These are phyloP conservation scores for Plasmodium berghei DNA, from an alignment of 169 alveolate genomes.

Conservation along the genomic window DNA sequence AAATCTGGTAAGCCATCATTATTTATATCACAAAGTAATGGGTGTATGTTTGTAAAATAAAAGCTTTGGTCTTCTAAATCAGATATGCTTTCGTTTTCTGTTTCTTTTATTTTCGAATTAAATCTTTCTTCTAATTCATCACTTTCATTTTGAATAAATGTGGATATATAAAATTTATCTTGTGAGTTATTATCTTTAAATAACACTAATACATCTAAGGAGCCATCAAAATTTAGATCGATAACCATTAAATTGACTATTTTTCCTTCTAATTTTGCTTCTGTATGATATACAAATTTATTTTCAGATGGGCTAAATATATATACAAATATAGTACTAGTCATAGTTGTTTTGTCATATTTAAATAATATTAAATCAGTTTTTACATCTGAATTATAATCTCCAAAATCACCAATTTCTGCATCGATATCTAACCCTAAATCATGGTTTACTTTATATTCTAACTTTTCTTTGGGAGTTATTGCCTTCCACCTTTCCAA, in stretches of 20 bases:
- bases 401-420: conserved; percentile 75
- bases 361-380: conserved; percentile 65
- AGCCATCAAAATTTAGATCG: conserved; percentile 80
- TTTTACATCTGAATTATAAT: conserved; percentile 75
- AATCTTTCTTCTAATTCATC: conserved; percentile 59
- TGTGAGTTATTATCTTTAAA: conserved; percentile 54
- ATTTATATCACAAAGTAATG: conserved; percentile 87
- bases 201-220: conserved; percentile 79
- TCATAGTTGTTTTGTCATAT: conserved; percentile 32
- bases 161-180: conserved; percentile 21
- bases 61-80: conserved; percentile 19
- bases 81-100: conserved; percentile 23
- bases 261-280: conserved; percentile 75
- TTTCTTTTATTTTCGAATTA: conserved; percentile 57
- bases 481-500: conserved; percentile 66
- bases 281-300: conserved; percentile 40
- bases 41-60: conserved; percentile 83
- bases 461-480: conserved; percentile 51
- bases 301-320: conserved; percentile 27
- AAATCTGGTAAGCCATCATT: conserved; percentile 88
- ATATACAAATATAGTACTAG: conserved; percentile 55
- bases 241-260: conserved; percentile 78
- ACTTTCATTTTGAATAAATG: conserved; percentile 72
- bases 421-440: conserved; percentile 65
- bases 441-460: conserved; percentile 58